Evolutionary conservation across 306 rosid genomes (phyloP).

Genomic region (Prinsepia uniflora): DNA sequence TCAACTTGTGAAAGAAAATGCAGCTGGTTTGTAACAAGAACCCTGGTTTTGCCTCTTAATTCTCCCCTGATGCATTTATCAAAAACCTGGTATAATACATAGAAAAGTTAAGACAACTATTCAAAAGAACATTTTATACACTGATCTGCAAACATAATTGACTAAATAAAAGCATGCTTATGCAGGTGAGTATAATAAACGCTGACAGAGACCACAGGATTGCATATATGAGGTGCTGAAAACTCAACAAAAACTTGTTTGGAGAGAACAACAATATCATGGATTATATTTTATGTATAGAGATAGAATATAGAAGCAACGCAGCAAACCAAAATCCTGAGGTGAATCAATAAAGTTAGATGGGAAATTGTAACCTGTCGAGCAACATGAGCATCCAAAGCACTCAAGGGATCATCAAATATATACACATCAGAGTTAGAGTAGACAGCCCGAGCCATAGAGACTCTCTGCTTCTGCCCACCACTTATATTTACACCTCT

Average conservation of each 20-base stretch:
- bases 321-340: neutral
- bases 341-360: conserved; percentile 5
- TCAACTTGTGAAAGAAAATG: conserved; percentile 92
- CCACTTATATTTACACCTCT: conserved; percentile 87
- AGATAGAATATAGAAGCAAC: neutral
- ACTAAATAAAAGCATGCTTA: neutral
- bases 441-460: conserved; percentile 80
- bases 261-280: neutral
- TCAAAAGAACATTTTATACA: neutral
- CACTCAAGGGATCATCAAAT: conserved; percentile 84
- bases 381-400: conserved; percentile 77
- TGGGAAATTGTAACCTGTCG: conserved; percentile 50
- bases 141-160: neutral
- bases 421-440: conserved; percentile 65
- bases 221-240: neutral
- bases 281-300: neutral
- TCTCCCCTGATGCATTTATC: conserved; percentile 79
- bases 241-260: neutral
- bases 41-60: conserved; percentile 71
- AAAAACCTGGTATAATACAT: conserved; percentile 56
- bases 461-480: conserved; percentile 85
- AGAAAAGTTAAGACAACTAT: conserved; percentile 14
- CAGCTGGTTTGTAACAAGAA: conserved; percentile 91
- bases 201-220: neutral
- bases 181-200: neutral